Base-by-base conservation (phyloP, 2,329 filamentous ascomycete species). In the Akanthomyces uredinophilus region DNA sequence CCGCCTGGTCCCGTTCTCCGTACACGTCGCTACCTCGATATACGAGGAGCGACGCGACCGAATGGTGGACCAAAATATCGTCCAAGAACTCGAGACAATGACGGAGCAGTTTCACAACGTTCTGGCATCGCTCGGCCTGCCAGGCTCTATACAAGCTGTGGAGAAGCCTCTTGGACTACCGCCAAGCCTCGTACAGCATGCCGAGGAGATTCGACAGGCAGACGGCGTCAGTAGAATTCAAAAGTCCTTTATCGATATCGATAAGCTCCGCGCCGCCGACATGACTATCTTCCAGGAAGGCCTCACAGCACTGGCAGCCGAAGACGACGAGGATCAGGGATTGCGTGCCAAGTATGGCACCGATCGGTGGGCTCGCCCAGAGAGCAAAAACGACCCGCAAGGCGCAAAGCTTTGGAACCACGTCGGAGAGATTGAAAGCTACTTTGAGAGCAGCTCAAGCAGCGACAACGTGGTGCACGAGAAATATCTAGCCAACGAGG, bases 81-180 rank as follows among this genome's bases (percentile, higher is more conserved):
- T 97, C 54, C 87, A 89, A 29, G 89, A 96, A 70, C 79, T 98
- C 5, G 93, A 98, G 68, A 82, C 80, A 0, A 82, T 98, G 68
- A 96, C 91, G 0, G 86, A 89, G 63, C 86, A 87, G 65, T 81
- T 98, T 0, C 90, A 96, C 69, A 87, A 91, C 67, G 78, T 93
- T 0, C 78, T 98, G 24, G 86, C 90, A 20, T 93, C 89, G 0
- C 79, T 98, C 16, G 95, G 96, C 63, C 83, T 99, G 0, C 95
- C 95, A 0, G 95, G 95, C 0, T 96, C 94, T 1, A 77, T 99
- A 4, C 95, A 99, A 72, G 95, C 95, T 0, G 81, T 98, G 1
- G 95, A 99, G 72, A 98, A 97, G 72, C 95, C 95, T 0, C 81
- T 99, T 0, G 95, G 95, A 0, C 76, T 99, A 4, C 95, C 95